Evolutionary conservation across 1,139 yeast genomes (phyloP).

Genomic region (Hansenula sp.): DNA sequence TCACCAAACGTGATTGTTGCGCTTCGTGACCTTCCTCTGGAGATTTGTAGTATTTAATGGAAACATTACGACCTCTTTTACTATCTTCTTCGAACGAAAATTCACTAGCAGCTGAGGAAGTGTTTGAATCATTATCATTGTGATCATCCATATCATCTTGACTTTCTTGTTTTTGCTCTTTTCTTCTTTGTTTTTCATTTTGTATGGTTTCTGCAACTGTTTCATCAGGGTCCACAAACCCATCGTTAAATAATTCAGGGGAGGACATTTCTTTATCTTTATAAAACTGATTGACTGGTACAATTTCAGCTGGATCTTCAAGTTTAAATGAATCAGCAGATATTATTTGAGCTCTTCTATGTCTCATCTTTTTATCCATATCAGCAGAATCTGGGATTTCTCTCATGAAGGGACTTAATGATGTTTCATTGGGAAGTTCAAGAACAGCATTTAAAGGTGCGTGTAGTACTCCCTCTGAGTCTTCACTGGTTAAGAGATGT

Average conservation of each 20-base stretch:
- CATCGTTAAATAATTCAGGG: conserved; percentile 1
- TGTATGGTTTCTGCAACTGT: not conserved
- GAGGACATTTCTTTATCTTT: not conserved
- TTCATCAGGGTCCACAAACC: conserved; percentile 2
- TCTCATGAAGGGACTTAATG: not conserved
- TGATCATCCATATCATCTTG: conserved; percentile 8
- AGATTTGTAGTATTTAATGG: conserved; percentile 55
- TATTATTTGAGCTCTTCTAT: conserved; percentile 22
- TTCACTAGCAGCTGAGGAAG: conserved; percentile 27
- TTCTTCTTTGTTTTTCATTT: not conserved
- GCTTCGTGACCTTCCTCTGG: conserved; percentile 14
- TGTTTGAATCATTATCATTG: conserved; percentile 7
- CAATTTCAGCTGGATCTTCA: conserved; percentile 3
- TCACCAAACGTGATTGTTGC: conserved; percentile 3
- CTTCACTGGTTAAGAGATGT: not conserved
- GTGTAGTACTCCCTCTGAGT: conserved; percentile 3
- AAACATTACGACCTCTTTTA: conserved; percentile 55
- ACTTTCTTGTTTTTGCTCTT: not conserved
- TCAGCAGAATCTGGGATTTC: not conserved
- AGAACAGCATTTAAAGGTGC: conserved; percentile 16
- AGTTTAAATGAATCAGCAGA: conserved; percentile 10
- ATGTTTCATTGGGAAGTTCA: conserved; percentile 13
- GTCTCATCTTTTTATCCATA: conserved; percentile 12
- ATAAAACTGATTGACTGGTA: conserved; percentile 1
- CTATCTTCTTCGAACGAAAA: conserved; percentile 57